Base-by-base conservation (phyloP, 1,284 basidiomycete species). In the Ceratobasidium sp. region DNA sequence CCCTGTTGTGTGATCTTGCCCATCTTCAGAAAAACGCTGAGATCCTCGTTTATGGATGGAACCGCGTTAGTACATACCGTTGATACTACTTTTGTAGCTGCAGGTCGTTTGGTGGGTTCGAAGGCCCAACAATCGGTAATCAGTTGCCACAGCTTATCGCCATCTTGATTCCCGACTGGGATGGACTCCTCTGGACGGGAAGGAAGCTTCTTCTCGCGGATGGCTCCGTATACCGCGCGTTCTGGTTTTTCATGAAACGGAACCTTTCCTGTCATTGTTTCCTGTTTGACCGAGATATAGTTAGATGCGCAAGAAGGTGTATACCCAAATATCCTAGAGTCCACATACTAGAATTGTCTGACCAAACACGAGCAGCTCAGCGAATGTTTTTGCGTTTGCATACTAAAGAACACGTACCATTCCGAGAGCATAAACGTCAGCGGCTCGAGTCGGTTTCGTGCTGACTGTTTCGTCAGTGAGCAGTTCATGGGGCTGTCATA, bases 361-460 rank as follows among this genome's bases (percentile, higher is more conserved):
- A 48, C 44, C 28, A 33, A 44, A 42, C 2, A 13, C 10, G 13
- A 4, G 23, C 9, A 12, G 52, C 6, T 17, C 20, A 44, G 40
- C 23, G 3, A 59, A 13, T 46, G n/a, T 23, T 12, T 13, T 23
- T n/a, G 20, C 4, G 15, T 23, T 23, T 54, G 52, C 17, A 23
- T 17, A 3, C 12, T 48, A 15, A 44, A 15, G 3, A 5, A 15
- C 5, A 59, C 56, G 33, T 59, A 71, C 69, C 69, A 71, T 71
- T 59, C 69, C 69, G 13, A 71, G 54, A 23, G 69, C 69, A 44
- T 59, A 71, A 26, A 71, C 56, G 23, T 71, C 69, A 6, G 69
- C 52, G 7, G 69, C 52, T 28, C 40, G 33, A 6, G 33, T 59
- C 1, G 40, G 42, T 48, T 26, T 44, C 10, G 20, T 57, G 5